Base-by-base conservation (phyloP, 805 yeast genomes). In the Yarrowia deformans region DNA sequence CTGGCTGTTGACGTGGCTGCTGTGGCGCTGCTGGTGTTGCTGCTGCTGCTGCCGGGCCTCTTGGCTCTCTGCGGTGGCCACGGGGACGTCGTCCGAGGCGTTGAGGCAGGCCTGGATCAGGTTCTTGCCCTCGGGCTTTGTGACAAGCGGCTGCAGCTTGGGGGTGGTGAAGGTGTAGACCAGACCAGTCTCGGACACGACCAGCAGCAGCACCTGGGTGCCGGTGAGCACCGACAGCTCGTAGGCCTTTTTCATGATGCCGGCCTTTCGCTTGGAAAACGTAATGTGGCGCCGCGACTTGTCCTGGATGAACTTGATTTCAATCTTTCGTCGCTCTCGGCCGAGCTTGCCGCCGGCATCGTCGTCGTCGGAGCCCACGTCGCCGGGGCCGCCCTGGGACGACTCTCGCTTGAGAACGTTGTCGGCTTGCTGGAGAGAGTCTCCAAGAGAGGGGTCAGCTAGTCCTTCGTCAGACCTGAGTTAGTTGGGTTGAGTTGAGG, bases 131-230 rank as follows among this genome's bases (percentile, higher is more conserved):
- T 95, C 99, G 67, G 96, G 90, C 80, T 94, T 93, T 50, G 98
- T 95, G 67, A 95, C 99, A 74, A 95, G 85, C 9, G 99, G 99
- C 81, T 95, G 98, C 77, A 95, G 87, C 81, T 95, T 95, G 70
- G 99, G 99, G n/a, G 99, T 95, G 69, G 98, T 94, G 79, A 95
- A 95, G 23, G 99, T 95, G 81, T 95, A 95, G 69, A 95, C 99
- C 72, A 95, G 87, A 16, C 99, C 99, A n/a, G 99, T 95, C 80
- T 95, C 99, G 68, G 97, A 90, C 39, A 95, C 99, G 69, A 95
- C 99, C 74, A 95, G 86, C 70, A 95, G 83, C 72, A 95, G 84
- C 37, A 95, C 98, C 80, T 95, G 99, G 40, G 99, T 95, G 70
- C 99, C 99, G 14, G 99, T 95, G 75, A 95, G 85, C 67, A 95